These are phyloP conservation scores for Alternaria rosae DNA, from an alignment of 2,329 filamentous ascomycete genomes.

Conservation along the genomic window DNA sequence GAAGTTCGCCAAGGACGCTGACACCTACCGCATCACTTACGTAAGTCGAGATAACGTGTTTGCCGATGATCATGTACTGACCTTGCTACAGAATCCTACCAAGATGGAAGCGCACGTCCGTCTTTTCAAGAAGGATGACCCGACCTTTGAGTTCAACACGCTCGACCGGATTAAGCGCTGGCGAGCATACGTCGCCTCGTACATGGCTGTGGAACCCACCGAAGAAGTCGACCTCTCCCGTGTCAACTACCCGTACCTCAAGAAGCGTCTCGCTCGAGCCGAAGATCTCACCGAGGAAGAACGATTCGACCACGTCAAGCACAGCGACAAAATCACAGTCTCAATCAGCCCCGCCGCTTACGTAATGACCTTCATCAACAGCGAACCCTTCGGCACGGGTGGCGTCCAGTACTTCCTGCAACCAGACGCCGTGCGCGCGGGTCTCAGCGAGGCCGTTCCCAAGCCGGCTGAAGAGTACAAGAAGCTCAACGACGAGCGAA, in stretches of 20 bases:
- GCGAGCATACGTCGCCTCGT: constrained; percentile 96
- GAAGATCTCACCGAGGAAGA: constrained; percentile 46
- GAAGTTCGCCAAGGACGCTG: constrained; percentile 89
- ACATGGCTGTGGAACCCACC: constrained; percentile 86
- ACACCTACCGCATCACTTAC: constrained; percentile 88
- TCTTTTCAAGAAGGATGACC: constrained; percentile 87
- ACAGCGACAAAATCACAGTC: constrained; percentile 54
- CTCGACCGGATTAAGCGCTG: constrained; percentile 71
- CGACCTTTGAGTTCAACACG: constrained; percentile 76
- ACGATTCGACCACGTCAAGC: constrained; percentile 38
- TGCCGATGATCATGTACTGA: constrained; percentile 43
- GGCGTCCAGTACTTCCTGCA: constrained; percentile 53
- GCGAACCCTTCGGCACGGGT: constrained; percentile 41
- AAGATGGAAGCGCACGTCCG: constrained; percentile 78
- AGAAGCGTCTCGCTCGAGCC: constrained; percentile 48
- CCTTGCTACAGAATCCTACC: constrained; percentile 55
- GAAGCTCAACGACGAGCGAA: constrained; percentile 36
- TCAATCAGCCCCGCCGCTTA: constrained; percentile 55
- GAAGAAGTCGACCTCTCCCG: constrained; percentile 50
- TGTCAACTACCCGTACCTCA: constrained; percentile 53
- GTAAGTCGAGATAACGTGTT: no score
- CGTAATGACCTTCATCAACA: constrained; percentile 53
- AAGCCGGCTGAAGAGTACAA: constrained; percentile 46
- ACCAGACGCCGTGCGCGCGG: constrained; percentile 43
- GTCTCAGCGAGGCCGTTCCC: constrained; percentile 43